Evolutionary conservation across 2,329 filamentous ascomycete species (phyloP), one percentile per base, ranked within the genome.

Genomic region (Hypoxylon sp.): DNA sequence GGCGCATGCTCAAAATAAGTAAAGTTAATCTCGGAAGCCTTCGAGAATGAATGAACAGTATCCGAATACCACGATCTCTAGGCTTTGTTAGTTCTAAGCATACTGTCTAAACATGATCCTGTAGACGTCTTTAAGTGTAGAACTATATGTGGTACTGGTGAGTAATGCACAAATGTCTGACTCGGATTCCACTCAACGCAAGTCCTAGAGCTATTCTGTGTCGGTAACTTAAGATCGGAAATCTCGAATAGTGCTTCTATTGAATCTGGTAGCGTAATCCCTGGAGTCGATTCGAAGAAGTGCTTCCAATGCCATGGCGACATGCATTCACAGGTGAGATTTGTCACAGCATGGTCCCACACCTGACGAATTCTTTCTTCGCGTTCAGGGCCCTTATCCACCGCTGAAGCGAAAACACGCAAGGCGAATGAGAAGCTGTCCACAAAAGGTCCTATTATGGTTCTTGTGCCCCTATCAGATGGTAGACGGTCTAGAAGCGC

Each of bases 361-460:
- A 69, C 72, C 17, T 53, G 52, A 0, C 32, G 23, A 1, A 68
- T 32, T 21, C 72, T 63, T 3, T n/a, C 17, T 5, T 72, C 45
- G 21, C 59, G 59, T 30, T 70, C 60, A 10, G 58, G 48, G 5
- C 58, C 46, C 10, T 62, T 52, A 2, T 60, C 46, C 17, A 50
- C 53, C 9, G 60, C 48, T n/a, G 51, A 45, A 14, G 72, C 34
- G 50, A 69, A 73, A 2, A 72, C 36, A 7, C 56, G 30, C 13
- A 76, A 55, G n/a, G 73, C 72, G n/a, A 58, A 60, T n/a, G 52
- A 43, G 50, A 71, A 76, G 43, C 58, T 45, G 13, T 76, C 73
- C 3, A 71, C 61, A 17, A 73, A 74, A 5, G 52, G 38, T 5
- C 65, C 67, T 45, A 75, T 70, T 0, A 70, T 69, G 11, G 60